Conservation (phyloP, 306 rosid species). For the Casuarina equisetifolia region DNA sequence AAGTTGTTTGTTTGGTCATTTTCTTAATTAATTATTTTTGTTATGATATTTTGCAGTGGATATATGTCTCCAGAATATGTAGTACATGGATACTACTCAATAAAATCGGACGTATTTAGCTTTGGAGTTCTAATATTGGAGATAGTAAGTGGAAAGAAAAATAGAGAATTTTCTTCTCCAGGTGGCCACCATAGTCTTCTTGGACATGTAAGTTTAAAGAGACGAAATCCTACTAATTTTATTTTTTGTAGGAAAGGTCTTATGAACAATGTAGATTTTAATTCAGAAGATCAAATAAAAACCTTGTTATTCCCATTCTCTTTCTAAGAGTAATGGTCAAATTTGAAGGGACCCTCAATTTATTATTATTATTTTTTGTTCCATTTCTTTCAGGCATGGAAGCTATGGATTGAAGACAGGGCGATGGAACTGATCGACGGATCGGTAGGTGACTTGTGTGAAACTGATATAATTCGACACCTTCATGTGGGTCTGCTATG, state of each 20-base stretch:
- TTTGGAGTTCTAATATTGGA: slow-evolving; percentile 49
- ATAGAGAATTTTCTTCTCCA: slow-evolving; percentile 35
- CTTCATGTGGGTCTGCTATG: slow-evolving; percentile 57
- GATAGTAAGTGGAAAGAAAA: slow-evolving; percentile 54
- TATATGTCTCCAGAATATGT: slow-evolving; percentile 58
- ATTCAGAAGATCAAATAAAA: not conserved
- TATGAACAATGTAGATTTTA: not conserved
- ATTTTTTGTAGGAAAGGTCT: too few relatives aligned
- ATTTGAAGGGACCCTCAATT: not conserved
- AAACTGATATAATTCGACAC: slow-evolving; percentile 36
- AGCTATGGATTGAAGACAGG: slow-evolving; percentile 25
- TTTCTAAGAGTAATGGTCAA: not conserved
- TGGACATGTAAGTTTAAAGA: slow-evolving; percentile 39
- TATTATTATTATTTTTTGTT: too few relatives aligned
- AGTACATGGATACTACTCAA: slow-evolving; percentile 36
- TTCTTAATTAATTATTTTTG: not conserved
- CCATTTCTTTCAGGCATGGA: slow-evolving; percentile 31
- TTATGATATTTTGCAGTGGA: slow-evolving; percentile 32
- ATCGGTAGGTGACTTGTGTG: not conserved
- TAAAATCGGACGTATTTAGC: slow-evolving; percentile 48
- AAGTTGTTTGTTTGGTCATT: not conserved
- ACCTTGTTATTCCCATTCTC: not conserved
- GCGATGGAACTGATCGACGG: slow-evolving; percentile 23
- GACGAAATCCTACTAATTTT: not conserved
- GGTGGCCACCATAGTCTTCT: slow-evolving; percentile 39